phyloP scores from a whole-genome alignment of 495 filamentous ascomycete genomes.

The Geoglossum glabrum region DNA sequence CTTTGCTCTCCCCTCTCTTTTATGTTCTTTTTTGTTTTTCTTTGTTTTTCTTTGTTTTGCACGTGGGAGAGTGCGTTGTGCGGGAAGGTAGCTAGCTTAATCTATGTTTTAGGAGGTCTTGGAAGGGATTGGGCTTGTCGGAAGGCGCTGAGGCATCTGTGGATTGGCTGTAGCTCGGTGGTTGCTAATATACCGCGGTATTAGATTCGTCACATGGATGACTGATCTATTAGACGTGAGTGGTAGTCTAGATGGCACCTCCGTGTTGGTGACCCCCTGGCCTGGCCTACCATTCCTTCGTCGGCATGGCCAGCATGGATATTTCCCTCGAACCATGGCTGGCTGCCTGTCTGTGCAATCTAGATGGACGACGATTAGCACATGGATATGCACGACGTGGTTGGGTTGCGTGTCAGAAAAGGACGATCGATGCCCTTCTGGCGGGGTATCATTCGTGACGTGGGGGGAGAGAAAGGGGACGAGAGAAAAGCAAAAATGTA shows the following conservation, averaged over 20 bases:
- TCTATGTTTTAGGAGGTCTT: not conserved
- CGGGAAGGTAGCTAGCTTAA: not conserved
- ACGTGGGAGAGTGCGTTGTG: not conserved
- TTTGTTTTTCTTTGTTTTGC: not conserved
- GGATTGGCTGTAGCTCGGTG: not conserved
- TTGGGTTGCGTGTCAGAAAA: not conserved
- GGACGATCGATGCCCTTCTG: not conserved
- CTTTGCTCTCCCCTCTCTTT: not conserved
- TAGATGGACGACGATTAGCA: not conserved
- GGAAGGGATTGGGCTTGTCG: not conserved
- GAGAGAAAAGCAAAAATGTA: not conserved
- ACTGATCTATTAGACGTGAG: not conserved
- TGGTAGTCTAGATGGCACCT: not conserved
- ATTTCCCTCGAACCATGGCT: not conserved
- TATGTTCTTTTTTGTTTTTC: too few species aligned
- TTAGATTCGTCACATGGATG: not conserved
- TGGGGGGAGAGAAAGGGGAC: not conserved
- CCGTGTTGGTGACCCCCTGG: not conserved
- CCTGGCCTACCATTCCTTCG: not conserved
- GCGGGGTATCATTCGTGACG: not conserved
- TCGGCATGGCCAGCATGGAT: not conserved
- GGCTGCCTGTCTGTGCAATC: not conserved
- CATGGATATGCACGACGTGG: not conserved
- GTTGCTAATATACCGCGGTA: not conserved
- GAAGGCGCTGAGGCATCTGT: not conserved